Conservation (phyloP, 257 asterid species). For the Handroanthus guayacan region DNA sequence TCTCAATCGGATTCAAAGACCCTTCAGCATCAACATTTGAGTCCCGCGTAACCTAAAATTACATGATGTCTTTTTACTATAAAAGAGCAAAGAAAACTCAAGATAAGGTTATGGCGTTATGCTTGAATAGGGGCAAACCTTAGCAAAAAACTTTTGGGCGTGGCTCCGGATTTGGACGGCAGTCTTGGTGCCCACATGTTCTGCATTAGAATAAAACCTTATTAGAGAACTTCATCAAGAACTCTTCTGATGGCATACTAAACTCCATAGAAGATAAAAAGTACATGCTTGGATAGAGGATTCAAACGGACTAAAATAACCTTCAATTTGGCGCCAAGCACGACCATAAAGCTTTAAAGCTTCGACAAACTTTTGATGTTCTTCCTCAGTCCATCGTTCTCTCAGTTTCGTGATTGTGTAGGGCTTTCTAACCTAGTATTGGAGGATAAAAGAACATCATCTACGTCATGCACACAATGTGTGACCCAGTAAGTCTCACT, state of each 20-base stretch:
- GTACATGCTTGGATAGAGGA: no score
- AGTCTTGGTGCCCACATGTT: conserved; percentile 82
- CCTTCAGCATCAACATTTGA: conserved; percentile 47
- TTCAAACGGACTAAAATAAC: conserved; percentile 49
- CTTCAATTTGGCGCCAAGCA: conserved; percentile 92
- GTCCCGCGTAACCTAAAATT: conserved; percentile 47
- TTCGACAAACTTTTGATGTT: conserved; percentile 80
- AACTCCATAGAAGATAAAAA: no score
- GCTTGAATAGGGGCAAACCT: not conserved
- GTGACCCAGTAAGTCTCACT: conserved; percentile 6
- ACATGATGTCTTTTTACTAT: not conserved
- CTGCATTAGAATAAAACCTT: conserved; percentile 45
- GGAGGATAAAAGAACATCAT: conserved; percentile 23
- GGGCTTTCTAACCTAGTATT: conserved; percentile 78
- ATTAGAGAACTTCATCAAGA: not conserved
- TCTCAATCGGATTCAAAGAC: conserved; percentile 47
- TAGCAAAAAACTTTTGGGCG: conserved; percentile 85
- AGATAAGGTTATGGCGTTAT: not conserved
- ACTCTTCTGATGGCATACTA: not conserved
- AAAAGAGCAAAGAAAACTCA: not conserved
- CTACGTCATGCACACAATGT: conserved; percentile 38
- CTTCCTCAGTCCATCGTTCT: conserved; percentile 88
- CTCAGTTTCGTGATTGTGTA: conserved; percentile 84
- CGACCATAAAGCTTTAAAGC: conserved; percentile 88
- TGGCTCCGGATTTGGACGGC: conserved; percentile 95